Conservation (phyloP, 306 rosid species). For the Casuarina cunninghamiana region DNA sequence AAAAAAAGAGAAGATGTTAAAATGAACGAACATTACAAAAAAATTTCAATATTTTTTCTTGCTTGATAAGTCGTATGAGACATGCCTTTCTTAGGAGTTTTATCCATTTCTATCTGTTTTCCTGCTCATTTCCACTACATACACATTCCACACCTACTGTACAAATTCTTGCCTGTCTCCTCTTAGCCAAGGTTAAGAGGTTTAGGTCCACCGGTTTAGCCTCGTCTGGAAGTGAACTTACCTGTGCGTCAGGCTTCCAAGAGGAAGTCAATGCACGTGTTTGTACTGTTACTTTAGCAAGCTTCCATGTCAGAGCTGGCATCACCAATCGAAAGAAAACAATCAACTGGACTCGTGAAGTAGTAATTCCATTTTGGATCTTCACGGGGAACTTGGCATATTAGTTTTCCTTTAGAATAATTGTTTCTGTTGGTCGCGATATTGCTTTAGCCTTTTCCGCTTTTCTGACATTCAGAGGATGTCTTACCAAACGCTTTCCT, state of each 20-base stretch:
- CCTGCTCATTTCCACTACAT: too few species aligned
- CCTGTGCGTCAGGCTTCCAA: background rate
- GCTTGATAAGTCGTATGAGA: too few species aligned
- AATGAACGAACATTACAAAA: too few species aligned
- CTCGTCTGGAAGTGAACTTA: too few species aligned
- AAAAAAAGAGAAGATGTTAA: too few species aligned
- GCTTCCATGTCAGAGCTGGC: background rate
- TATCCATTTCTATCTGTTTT: too few species aligned
- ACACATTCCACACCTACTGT: too few species aligned
- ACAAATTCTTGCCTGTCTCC: too few species aligned
- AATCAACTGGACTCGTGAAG: background rate
- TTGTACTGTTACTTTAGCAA: background rate
- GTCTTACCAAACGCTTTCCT: background rate
- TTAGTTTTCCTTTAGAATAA: background rate
- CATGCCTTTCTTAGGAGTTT: too few species aligned
- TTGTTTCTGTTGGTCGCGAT: background rate
- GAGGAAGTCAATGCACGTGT: background rate
- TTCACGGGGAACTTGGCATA: conserved; percentile 4
- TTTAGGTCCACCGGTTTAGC: too few species aligned
- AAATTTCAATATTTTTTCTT: too few species aligned
- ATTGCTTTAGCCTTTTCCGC: background rate
- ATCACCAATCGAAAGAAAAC: background rate
- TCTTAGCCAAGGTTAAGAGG: too few species aligned
- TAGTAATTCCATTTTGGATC: background rate
- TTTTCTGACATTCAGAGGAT: background rate